These are phyloP conservation scores for Fagopyrum homotropicum DNA, from an alignment of 148 eudicot genomes.

Conservation along the genomic window DNA sequence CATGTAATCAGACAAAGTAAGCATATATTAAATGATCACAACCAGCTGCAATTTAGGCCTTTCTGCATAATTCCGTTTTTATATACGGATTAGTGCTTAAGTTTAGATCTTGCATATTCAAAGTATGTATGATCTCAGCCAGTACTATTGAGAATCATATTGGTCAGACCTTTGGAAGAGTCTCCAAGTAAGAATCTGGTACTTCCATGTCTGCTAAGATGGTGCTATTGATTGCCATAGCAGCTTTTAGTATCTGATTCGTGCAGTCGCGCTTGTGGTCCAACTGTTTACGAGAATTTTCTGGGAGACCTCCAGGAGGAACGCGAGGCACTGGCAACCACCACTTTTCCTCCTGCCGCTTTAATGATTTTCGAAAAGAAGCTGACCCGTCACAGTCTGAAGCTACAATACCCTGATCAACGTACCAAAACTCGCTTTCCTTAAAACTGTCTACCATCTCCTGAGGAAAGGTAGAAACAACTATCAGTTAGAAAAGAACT, in stretches of 20 bases:
- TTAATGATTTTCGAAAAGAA: constrained; percentile 56
- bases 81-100: too few species aligned
- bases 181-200: constrained; percentile 77
- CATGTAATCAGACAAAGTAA: not conserved
- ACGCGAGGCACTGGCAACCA: constrained; percentile 98
- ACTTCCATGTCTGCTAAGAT: constrained; percentile 88
- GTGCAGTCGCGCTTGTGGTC: constrained; percentile 84
- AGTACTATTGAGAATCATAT: not conserved
- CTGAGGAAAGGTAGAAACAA: constrained; percentile 27
- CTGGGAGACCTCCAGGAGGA: constrained; percentile 72
- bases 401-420: constrained; percentile 75
- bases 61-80: not conserved
- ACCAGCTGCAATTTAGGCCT: not conserved
- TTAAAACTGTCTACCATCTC: constrained; percentile 75
- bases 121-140: not conserved
- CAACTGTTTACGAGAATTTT: constrained; percentile 53
- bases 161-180: constrained; percentile 78
- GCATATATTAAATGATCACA: not conserved
- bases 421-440: constrained; percentile 87
- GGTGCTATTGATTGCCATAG: constrained; percentile 67
- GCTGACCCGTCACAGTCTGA: constrained; percentile 67
- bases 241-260: constrained; percentile 85
- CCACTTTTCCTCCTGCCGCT: constrained; percentile 88
- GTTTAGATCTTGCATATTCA: not conserved
- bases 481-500: not conserved